phyloP scores from a whole-genome alignment of 2,329 filamentous ascomycete species.

The Pyrenophora seminiperda region DNA sequence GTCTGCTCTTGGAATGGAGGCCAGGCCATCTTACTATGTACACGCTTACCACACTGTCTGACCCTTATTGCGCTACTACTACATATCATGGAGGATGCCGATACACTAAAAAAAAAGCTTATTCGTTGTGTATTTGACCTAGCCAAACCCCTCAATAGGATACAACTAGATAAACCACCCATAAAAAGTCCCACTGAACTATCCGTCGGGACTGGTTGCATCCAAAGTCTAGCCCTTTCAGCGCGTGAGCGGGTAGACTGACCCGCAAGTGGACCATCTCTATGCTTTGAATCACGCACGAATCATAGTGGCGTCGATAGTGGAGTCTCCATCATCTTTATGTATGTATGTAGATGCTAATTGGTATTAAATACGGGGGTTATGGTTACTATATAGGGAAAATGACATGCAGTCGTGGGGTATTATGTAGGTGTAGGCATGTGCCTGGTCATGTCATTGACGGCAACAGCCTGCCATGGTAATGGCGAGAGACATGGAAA shows the following conservation, averaged over 20 bases:
- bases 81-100: too few species aligned
- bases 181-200: not conserved
- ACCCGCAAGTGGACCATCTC: slow-evolving; percentile 3
- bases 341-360: not conserved
- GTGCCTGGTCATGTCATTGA: slow-evolving; percentile 9
- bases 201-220: slow-evolving; percentile 1
- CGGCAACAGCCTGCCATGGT: slow-evolving; percentile 2
- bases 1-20: too few species aligned
- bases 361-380: slow-evolving; percentile 6
- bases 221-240: not conserved
- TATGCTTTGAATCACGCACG: not conserved
- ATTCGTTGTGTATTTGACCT: not conserved
- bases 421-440: slow-evolving; percentile 10
- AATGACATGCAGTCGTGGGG: slow-evolving; percentile 6
- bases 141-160: not conserved
- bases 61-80: too few species aligned
- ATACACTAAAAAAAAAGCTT: too few species aligned
- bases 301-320: not conserved
- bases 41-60: too few species aligned
- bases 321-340: not conserved
- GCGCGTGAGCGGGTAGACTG: not conserved
- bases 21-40: too few species aligned
- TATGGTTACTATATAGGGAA: slow-evolving; percentile 3
- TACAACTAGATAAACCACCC: too few species aligned
- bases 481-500: slow-evolving; percentile 3